Base-by-base conservation (phyloP, 1,139 yeast species). In the Debaryomyces subglobosus region DNA sequence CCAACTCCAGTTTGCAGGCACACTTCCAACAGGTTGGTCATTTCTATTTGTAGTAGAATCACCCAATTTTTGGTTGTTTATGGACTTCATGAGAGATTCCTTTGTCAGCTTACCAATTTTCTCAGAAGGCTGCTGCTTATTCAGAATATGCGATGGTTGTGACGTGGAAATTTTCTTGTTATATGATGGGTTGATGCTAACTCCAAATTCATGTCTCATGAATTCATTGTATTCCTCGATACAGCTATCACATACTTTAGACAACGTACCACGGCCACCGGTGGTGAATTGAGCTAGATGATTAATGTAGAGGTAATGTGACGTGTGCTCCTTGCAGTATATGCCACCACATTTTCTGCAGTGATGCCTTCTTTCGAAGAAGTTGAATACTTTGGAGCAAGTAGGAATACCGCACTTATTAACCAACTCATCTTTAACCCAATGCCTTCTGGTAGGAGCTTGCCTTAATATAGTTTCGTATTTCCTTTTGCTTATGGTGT, bases 261-360 rank as follows among this genome's bases (percentile, higher is more conserved):
- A 82, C 21, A 90, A 73, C 2, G 82, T 78, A 12, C 94, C 94
- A 49, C 85, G 72, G 10, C 89, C 85, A 43, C 91, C 94, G 52
- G 90, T 81, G 48, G 89, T 81, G 69, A 88, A 82, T 61, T 85
- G 80, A 24, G 96, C 94, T 57, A 81, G 69, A 45, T 77, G 76
- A 60, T 90, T 92, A 52, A 92, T 77, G 59, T 81, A 81, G 33
- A 81, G 64, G 53, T 64, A 79, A 59, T 81, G 84, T 27, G 75
- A 71, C 7, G 84, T 72, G 55, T 83, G 84, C 49, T 84, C 86
- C 45, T 85, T 85, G 68, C 98, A 92, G 62, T 86, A 92, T 12
- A 92, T 81, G 27, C 90, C 96, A 16, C 98, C 98, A 71, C 98
- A 92, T 61, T 89, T 86, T 45, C 98, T 80, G 64, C 98, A 92